Base-by-base conservation (phyloP, 148 eudicot species). In the Suaeda aralocaspica region DNA sequence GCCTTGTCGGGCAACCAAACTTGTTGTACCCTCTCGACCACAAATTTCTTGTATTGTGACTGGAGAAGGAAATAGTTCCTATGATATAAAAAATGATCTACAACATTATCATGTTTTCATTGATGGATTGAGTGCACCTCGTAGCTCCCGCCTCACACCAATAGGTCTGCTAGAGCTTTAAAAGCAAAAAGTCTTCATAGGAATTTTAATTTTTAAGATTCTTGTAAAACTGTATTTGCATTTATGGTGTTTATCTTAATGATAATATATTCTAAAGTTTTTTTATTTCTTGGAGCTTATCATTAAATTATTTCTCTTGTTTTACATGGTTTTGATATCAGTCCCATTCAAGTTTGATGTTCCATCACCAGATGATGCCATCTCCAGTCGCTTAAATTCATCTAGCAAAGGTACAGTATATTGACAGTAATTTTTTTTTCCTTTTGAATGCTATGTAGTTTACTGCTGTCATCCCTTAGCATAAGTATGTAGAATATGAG, bases 311-410 rank as follows among this genome's bases (percentile, higher is more conserved):
- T 60, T 74, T n/a, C 64, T 69, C 74, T 79, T 9, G 65, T 62
- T 48, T 74, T 69, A 30, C 15, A 44, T 68, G 49, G 29, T 79
- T 68, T 63, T 72, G 39, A 49, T 83, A 16, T 62, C 92, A 92
- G 97, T 66, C 67, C 92, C 91, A 64, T 92, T 92, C 92, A 87
- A 89, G 85, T 89, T 89, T 67, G 88, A 92, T 79, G 79, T 64
- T 34, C 96, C 96, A 28, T 89, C 97, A 65, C 96, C 97, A 1
- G 96, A 92, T 83, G 97, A 92, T 59, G 50, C 76, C 74, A 85
- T 92, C 67, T 80, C 82, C 41, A 73, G 48, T 74, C 89, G 90
- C 74, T 70, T 86, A 82, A 79, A 46, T 71, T 68, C 86, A 21
- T 64, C 77, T 42, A 87, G 76, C 71, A 84, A 82, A 86, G 97